These are phyloP conservation scores for Diaporthe longicolla DNA, from an alignment of 2,329 filamentous ascomycete genomes.

Conservation along the genomic window DNA sequence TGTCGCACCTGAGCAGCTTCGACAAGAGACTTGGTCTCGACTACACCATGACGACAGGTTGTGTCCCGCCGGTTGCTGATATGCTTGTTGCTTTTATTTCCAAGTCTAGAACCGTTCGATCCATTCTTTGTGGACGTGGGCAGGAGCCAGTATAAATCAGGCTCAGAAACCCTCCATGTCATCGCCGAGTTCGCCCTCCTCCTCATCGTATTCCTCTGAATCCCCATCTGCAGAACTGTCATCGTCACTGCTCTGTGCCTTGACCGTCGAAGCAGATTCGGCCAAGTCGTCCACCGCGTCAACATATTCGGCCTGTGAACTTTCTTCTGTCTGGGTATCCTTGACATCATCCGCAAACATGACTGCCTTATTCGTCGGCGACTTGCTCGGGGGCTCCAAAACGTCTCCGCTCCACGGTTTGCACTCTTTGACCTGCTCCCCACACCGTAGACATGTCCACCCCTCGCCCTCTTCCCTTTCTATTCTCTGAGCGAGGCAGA, in stretches of 20 bases:
- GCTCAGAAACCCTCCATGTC: conserved; percentile 44
- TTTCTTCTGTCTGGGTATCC: conserved; percentile 49
- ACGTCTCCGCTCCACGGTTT: conserved; percentile 94
- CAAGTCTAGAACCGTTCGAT: not conserved
- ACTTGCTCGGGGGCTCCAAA: conserved; percentile 68
- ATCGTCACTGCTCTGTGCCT: conserved; percentile 42
- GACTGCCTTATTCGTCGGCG: conserved; percentile 66
- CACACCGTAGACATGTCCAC: conserved; percentile 92
- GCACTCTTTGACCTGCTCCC: conserved; percentile 86
- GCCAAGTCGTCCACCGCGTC: conserved; percentile 31
- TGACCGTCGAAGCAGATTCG: conserved; percentile 41
- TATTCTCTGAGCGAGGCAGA: conserved; percentile 90
- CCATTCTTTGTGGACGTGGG: not conserved
- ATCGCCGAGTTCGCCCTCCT: conserved; percentile 49
- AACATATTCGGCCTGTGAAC: conserved; percentile 39
- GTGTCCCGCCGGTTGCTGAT: not conserved
- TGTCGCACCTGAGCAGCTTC: not conserved
- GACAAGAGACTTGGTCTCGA: not conserved
- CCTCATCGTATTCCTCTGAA: conserved; percentile 51
- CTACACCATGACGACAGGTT: not conserved
- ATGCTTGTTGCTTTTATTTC: not conserved
- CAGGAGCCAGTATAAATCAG: too few relatives aligned
- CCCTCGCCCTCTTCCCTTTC: conserved; percentile 95
- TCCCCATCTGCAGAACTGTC: conserved; percentile 44
- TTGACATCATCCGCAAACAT: conserved; percentile 72